Evolutionary conservation across 805 yeast species (phyloP).

Genomic region (Candida ovalis): DNA sequence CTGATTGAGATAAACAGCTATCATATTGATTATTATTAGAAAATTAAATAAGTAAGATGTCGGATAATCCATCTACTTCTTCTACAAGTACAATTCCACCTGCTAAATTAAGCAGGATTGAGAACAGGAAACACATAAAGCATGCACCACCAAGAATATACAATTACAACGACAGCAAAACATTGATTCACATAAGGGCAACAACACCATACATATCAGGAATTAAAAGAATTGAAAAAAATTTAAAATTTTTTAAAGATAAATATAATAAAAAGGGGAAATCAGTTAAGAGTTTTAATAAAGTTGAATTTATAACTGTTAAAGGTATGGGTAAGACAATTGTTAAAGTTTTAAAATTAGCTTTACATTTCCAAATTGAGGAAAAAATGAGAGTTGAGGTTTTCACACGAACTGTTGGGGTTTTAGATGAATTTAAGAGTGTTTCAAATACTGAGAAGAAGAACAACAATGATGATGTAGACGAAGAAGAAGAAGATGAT

Average conservation of each 20-base stretch:
- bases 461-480: constrained; percentile 6
- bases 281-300: constrained; percentile 15
- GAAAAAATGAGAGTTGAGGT: constrained; percentile 53
- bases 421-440: constrained; percentile 61
- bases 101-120: constrained; percentile 7
- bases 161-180: constrained; percentile 40
- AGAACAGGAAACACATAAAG: constrained; percentile 41
- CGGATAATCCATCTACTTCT: too few species aligned
- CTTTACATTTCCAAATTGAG: constrained; percentile 51
- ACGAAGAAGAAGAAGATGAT: constrained; percentile 21
- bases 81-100: background rate
- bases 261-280: constrained; percentile 42
- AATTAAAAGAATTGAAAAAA: constrained; percentile 57
- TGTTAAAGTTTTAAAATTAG: constrained; percentile 60
- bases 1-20: too few species aligned
- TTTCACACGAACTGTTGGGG: constrained; percentile 60
- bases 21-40: too few species aligned
- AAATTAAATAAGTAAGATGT: too few species aligned
- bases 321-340: constrained; percentile 77
- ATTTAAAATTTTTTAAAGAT: constrained; percentile 33
- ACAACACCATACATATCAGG: constrained; percentile 72
- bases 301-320: constrained; percentile 45
- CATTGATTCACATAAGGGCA: constrained; percentile 55
- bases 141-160: constrained; percentile 50
- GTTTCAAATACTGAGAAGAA: constrained; percentile 4